Percentiles rank a stretch among this genome's conserved stretches.
Conservation (phyloP, 441 rosid species). For the Gossypium davidsonii region DNA sequence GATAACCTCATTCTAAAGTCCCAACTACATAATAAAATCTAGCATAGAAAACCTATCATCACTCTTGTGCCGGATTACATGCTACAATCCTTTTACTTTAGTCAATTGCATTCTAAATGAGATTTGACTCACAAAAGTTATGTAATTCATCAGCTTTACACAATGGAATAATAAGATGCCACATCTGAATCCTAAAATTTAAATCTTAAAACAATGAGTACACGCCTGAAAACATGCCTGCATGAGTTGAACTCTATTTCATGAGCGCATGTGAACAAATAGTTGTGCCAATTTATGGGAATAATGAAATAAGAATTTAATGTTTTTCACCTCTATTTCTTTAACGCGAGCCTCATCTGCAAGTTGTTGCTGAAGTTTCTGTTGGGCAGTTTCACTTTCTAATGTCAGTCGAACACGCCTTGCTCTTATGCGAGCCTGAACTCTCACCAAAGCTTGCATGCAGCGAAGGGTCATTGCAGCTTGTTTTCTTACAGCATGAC, state of each 20-base stretch:
- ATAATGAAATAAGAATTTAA: not conserved
- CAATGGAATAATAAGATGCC: not conserved
- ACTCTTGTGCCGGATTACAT: not conserved
- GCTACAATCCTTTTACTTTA: not conserved
- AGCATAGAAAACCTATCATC: not conserved
- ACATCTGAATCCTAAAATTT: not conserved
- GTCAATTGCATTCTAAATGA: not conserved
- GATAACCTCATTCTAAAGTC: not conserved
- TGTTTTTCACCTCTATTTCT: slow-evolving; percentile 67
- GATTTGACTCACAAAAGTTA: not conserved
- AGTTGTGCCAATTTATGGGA: not conserved
- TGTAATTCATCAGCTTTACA: slow-evolving; percentile 3
- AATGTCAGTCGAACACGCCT: slow-evolving; percentile 91
- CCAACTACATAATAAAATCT: not conserved
- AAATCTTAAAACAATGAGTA: not conserved
- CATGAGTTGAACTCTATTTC: not conserved
- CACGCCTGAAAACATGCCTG: not conserved
- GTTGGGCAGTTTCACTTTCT: slow-evolving; percentile 75
- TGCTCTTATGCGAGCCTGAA: slow-evolving; percentile 97
- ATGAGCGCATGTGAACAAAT: not conserved
- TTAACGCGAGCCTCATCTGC: slow-evolving; percentile 74
- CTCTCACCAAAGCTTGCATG: slow-evolving; percentile 99
- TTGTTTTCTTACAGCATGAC: slow-evolving; percentile 97
- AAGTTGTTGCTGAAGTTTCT: slow-evolving; percentile 70
- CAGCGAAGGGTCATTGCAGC: slow-evolving; percentile 98